Evolutionary conservation across 441 rosid genomes (phyloP).

Genomic region (Arabidopsis hybrid): DNA sequence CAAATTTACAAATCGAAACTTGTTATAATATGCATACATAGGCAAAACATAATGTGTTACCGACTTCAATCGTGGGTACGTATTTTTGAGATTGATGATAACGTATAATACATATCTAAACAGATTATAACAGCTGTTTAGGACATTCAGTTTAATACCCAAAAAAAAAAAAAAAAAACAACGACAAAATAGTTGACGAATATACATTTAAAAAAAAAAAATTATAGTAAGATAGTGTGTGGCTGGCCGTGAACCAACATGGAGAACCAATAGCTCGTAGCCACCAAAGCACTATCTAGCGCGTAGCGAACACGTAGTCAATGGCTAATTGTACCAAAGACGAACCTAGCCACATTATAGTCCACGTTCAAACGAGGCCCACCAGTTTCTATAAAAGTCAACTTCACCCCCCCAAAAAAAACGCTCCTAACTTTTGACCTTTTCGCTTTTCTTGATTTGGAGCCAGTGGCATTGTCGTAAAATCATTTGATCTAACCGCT

Average conservation of each 20-base stretch:
- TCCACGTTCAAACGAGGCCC: slow-evolving; percentile 30
- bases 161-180: background rate
- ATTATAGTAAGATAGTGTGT: background rate
- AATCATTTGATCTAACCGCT: slow-evolving; percentile 22
- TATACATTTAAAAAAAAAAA: too few relatives aligned
- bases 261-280: slow-evolving; percentile 6
- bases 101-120: background rate
- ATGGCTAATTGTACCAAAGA: slow-evolving; percentile 16
- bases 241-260: slow-evolving; percentile 39
- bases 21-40: too few relatives aligned
- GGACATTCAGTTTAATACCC: background rate
- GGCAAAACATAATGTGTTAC: background rate
- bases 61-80: background rate
- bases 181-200: too few relatives aligned
- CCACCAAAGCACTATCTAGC: slow-evolving; percentile 24
- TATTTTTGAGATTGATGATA: background rate
- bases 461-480: slow-evolving; percentile 30
- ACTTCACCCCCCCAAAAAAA: slow-evolving; percentile 2
- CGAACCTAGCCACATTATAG: background rate
- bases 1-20: background rate
- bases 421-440: slow-evolving; percentile 34
- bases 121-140: background rate
- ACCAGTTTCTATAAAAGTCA: slow-evolving; percentile 24
- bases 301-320: slow-evolving; percentile 25
- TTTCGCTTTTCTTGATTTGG: slow-evolving; percentile 18